Conservation (phyloP, 345 rosid genomes). For the Stellera chamaejasme region DNA sequence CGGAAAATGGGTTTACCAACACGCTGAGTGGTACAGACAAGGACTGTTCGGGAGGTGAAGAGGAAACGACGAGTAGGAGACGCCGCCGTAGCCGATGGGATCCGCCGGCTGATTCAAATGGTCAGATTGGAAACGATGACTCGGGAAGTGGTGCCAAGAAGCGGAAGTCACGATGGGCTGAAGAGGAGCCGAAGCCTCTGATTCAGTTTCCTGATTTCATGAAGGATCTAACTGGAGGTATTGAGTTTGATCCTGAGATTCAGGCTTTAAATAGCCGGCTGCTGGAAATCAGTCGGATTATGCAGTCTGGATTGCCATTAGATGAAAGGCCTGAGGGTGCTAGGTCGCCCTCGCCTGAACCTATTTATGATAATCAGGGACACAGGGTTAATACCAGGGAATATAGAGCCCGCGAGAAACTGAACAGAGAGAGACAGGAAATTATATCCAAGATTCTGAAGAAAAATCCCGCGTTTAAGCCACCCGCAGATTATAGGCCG, state of each 20-base stretch:
- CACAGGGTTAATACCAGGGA: constrained; percentile 85
- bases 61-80: constrained; percentile 68
- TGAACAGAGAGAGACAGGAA: constrained; percentile 89
- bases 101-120: constrained; percentile 33
- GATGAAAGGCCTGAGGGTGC: constrained; percentile 91
- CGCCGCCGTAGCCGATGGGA: constrained; percentile 94
- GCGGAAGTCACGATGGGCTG: constrained; percentile 92
- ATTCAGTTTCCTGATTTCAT: constrained; percentile 90
- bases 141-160: constrained; percentile 48
- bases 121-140: constrained; percentile 26
- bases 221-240: constrained; percentile 86
- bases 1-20: constrained; percentile 57
- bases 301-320: constrained; percentile 72
- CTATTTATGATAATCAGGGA: constrained; percentile 89
- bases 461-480: constrained; percentile 88
- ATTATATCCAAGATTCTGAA: constrained; percentile 86
- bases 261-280: constrained; percentile 81
- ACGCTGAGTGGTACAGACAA: constrained; percentile 54
- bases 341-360: constrained; percentile 96
- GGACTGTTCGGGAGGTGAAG: constrained; percentile 72
- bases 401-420: constrained; percentile 76
- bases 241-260: constrained; percentile 90
- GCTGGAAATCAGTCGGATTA: constrained; percentile 70
- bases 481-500: constrained; percentile 93
- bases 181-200: constrained; percentile 79